Percentiles rank a stretch among this genome's conserved stretches.
Conservation (phyloP, 306 rosid genomes). For the Herpetospermum pedunculosum region DNA sequence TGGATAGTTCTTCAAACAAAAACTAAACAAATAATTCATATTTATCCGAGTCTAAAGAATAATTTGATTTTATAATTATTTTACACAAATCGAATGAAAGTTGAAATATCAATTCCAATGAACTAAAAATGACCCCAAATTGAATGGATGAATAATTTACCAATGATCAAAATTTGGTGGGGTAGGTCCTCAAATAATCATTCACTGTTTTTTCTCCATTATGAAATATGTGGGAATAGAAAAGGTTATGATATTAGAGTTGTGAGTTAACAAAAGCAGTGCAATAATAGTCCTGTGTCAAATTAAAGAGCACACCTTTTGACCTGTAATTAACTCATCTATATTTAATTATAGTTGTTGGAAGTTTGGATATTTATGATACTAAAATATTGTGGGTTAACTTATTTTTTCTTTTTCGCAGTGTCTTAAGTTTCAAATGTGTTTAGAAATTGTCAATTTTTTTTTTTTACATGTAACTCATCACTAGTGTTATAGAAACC, state of each 20-base stretch:
- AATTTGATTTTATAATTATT: too few species aligned
- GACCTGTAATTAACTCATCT: not conserved
- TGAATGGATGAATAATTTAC: not conserved
- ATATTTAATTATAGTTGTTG: not conserved
- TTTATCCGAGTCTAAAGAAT: not conserved
- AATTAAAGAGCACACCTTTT: not conserved
- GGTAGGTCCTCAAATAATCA: not conserved
- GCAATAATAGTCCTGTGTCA: not conserved
- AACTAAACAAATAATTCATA: too few species aligned
- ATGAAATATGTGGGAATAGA: not conserved
- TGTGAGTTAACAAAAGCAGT: not conserved
- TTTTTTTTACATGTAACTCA: too few species aligned
- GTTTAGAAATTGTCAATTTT: too few species aligned
- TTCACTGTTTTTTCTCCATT: not conserved
- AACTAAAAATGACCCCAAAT: too few species aligned
- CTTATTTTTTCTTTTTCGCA: too few species aligned
- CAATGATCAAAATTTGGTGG: not conserved
- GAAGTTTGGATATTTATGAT: not conserved
- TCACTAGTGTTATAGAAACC: too few species aligned
- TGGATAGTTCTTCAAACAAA: not conserved
- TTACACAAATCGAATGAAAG: too few species aligned
- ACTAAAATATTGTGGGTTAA: not conserved
- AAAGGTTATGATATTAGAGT: not conserved
- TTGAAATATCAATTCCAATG: too few species aligned
- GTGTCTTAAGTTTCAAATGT: too few species aligned